Conservation (phyloP, 2,329 filamentous ascomycete genomes). For the Zymoseptoria pseudotritici region DNA sequence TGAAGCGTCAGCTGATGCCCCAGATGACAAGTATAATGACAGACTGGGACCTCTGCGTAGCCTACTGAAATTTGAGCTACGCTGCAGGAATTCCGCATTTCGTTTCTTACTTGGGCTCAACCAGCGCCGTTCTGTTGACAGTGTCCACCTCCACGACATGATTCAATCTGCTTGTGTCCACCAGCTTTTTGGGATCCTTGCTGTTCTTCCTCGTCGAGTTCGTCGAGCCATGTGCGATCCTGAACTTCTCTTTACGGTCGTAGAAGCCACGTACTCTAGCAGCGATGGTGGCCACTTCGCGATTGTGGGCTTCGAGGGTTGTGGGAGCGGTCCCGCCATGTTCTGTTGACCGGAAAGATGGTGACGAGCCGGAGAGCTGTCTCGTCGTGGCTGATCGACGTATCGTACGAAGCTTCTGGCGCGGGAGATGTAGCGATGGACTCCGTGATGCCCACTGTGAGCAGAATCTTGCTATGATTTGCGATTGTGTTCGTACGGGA, state of each 20-base stretch:
- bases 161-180: conserved; percentile 60
- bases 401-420: neutral
- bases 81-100: too few species aligned
- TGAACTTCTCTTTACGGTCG: conserved; percentile 51
- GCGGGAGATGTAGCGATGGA: neutral
- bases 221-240: conserved; percentile 71
- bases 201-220: conserved; percentile 60
- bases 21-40: too few species aligned
- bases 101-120: conserved; percentile 51
- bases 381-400: neutral
- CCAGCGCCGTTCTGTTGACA: conserved; percentile 49
- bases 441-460: neutral
- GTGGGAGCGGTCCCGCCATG: conserved; percentile 15
- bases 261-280: conserved; percentile 44
- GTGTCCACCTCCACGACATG: conserved; percentile 56
- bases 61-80: too few species aligned
- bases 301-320: conserved; percentile 13
- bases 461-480: neutral
- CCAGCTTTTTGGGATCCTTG: conserved; percentile 34
- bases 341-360: neutral
- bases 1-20: too few species aligned
- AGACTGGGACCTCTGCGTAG: too few species aligned
- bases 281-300: conserved; percentile 40
- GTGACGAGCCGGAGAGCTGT: neutral
- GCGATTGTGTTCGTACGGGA: neutral